These are phyloP conservation scores for Pachysandra terminalis DNA, from an alignment of 164 flowering plant genomes.

Conservation along the genomic window DNA sequence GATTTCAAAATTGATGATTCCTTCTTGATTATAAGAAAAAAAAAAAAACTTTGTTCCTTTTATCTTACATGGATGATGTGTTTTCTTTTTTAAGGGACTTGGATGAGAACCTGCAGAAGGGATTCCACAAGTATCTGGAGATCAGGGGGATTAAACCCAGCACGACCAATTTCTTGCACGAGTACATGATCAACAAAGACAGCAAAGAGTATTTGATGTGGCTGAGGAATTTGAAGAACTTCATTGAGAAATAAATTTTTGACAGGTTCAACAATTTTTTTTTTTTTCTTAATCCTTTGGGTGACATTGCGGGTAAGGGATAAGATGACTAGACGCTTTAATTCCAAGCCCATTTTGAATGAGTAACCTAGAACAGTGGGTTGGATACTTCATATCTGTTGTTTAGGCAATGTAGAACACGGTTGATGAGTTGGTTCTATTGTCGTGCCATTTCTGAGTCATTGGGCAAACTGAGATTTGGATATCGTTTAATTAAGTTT, in stretches of 20 bases:
- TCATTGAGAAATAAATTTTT: slow-evolving; percentile 42
- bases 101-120: slow-evolving; percentile 94
- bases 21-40: neutral
- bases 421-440: too few relatives aligned
- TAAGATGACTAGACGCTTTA: too few relatives aligned
- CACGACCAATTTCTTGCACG: slow-evolving; percentile 76
- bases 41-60: neutral
- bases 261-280: neutral
- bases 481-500: too few relatives aligned
- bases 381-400: too few relatives aligned
- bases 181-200: slow-evolving; percentile 89
- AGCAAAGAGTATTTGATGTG: slow-evolving; percentile 69
- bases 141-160: slow-evolving; percentile 83
- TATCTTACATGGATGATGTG: neutral
- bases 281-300: too few relatives aligned
- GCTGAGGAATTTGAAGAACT: slow-evolving; percentile 77
- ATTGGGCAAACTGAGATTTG: too few relatives aligned
- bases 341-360: too few relatives aligned
- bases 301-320: too few relatives aligned
- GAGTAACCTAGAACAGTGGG: too few relatives aligned
- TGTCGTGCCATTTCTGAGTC: too few relatives aligned
- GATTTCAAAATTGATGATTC: neutral
- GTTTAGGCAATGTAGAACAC: too few relatives aligned
- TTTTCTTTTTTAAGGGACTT: slow-evolving; percentile 52
- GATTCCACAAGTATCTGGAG: slow-evolving; percentile 82